Conservation (phyloP, 805 yeast species). For the Ogataea corticis region DNA sequence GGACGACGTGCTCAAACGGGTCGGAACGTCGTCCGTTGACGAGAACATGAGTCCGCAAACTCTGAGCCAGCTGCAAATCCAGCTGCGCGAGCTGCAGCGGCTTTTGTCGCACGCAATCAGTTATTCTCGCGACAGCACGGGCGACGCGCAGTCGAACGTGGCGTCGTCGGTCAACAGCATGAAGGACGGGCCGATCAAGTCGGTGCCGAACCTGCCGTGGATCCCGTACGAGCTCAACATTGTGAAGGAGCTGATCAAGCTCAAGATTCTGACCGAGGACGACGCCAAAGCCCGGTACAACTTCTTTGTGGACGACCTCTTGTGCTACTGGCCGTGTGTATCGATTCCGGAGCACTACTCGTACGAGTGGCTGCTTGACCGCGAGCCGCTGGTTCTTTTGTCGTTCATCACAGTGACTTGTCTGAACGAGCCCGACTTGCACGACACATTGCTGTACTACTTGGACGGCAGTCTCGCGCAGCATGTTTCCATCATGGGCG, state of each 20-base stretch:
- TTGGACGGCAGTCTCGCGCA: constrained; percentile 47
- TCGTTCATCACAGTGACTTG: constrained; percentile 49
- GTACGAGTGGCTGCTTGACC: constrained; percentile 41
- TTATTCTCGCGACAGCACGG: constrained; percentile 7
- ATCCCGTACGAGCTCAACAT: constrained; percentile 39
- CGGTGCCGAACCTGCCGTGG: constrained; percentile 36
- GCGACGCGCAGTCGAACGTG: constrained; percentile 10
- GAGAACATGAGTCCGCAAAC: constrained; percentile 24
- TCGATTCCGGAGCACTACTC: constrained; percentile 40
- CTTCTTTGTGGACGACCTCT: constrained; percentile 39
- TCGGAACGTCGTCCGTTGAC: constrained; percentile 9
- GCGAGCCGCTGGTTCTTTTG: constrained; percentile 44
- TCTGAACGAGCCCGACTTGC: constrained; percentile 44
- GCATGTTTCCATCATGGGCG: constrained; percentile 44
- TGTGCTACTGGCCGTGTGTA: constrained; percentile 50
- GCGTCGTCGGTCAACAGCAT: constrained; percentile 38
- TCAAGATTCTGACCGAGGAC: constrained; percentile 35
- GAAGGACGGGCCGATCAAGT: constrained; percentile 37
- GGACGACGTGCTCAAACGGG: constrained; percentile 11
- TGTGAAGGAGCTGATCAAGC: constrained; percentile 39
- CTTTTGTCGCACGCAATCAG: constrained; percentile 31
- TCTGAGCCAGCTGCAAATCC: constrained; percentile 29
- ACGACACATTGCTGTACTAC: constrained; percentile 44
- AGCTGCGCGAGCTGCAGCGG: constrained; percentile 35
- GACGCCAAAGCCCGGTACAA: constrained; percentile 38